Evolutionary conservation across 176 grass and related monocot species (phyloP).

Genomic region (Oryza meyeriana): DNA sequence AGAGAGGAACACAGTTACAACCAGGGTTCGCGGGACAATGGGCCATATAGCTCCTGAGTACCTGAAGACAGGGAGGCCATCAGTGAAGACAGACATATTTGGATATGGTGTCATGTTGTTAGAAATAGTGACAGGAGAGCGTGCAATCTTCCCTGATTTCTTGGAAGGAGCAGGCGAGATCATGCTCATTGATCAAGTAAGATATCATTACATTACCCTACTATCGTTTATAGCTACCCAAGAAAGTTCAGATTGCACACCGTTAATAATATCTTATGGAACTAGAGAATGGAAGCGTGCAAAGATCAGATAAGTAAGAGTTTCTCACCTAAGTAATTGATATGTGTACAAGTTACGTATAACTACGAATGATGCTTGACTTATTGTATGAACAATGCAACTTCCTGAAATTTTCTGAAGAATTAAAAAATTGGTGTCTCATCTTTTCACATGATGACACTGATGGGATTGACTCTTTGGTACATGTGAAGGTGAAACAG

Average conservation of each 20-base stretch:
- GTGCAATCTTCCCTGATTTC: constrained; percentile 48
- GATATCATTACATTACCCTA: constrained; percentile 15
- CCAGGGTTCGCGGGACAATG: constrained; percentile 64
- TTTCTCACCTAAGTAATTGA: constrained; percentile 15
- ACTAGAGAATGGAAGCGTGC: neutral
- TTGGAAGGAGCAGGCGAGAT: constrained; percentile 63
- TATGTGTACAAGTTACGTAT: neutral
- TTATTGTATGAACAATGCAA: neutral
- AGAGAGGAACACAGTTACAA: constrained; percentile 74
- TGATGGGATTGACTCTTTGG: neutral
- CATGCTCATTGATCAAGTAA: constrained; percentile 74
- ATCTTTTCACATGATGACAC: constrained; percentile 15
- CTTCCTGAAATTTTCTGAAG: neutral
- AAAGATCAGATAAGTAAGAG: neutral
- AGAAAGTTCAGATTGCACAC: constrained; percentile 3
- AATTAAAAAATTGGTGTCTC: neutral
- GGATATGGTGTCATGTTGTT: constrained; percentile 82
- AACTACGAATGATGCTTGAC: constrained; percentile 9
- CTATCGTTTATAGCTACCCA: neutral
- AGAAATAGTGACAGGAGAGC: constrained; percentile 73
- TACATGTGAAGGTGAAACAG: constrained; percentile 57
- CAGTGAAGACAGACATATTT: constrained; percentile 90
- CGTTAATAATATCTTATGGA: constrained; percentile 8
- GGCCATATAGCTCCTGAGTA: constrained; percentile 95
- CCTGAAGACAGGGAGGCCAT: constrained; percentile 71